Evolutionary conservation across 1,284 basidiomycete genomes (phyloP), one percentile per base, ranked within the genome.

Genomic region (Pseudozyma hubeiensis): DNA sequence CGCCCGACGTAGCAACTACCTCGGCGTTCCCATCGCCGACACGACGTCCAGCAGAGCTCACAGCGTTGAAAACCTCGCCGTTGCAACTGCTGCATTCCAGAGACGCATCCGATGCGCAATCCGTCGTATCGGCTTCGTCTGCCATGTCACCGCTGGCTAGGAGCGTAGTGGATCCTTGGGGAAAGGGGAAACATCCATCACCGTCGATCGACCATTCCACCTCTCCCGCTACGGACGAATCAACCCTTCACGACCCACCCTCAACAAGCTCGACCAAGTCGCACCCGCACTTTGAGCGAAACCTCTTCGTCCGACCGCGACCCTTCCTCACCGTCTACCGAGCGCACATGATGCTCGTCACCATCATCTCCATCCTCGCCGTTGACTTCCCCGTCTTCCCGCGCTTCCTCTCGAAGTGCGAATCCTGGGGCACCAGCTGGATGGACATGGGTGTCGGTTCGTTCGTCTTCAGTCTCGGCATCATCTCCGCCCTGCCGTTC

Each of bases 381-480:
- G 96, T 99, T 49, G 97, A 99, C 82, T 99, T 99, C 81, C 69
- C 70, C 17, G 88, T 96, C 29, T 99, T 98, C 81, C 96, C 96
- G 0, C 89, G 97, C 13, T 85, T 86, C 8, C 88, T 97, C 51
- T 94, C 91, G 10, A 99, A 99, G 84, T 96, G 93, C 81, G 95
- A 99, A 85, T 91, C 92, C 0, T 97, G 90, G 86, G 97, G 97
- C 0, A 93, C 93, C 0, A 96, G 94, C 24, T 54, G 78, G 93
- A 99, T 99, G 96, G 97, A 99, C 81, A 86, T 97, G 24, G 97
- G 97, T 11, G 95, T 98, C 0, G 96, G 96, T 11, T 94, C 94
- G 0, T 97, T 97, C 77, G 92, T 97, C 7, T 97, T 97, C 83
- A 94, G 94, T 0, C 91, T 95, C 79, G 97, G 96, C 16, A 86